A percentile compares a stretch with the other conserved stretches of the same genome.
Evolutionary conservation across 306 rosid genomes (phyloP).

Genomic region (Trichosanthes truncata): DNA sequence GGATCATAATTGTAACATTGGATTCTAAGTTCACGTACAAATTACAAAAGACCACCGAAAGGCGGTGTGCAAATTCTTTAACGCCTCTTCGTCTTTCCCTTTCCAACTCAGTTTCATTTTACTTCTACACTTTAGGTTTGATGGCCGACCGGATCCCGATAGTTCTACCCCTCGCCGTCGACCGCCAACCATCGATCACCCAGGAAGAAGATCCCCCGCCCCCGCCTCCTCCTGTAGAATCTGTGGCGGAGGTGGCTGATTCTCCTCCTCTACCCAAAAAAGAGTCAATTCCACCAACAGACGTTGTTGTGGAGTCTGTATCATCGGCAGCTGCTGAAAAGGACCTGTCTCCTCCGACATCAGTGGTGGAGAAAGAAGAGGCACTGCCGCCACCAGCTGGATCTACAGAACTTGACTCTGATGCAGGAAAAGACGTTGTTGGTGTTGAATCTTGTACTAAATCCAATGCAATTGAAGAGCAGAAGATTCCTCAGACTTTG

Average conservation of each 20-base stretch:
- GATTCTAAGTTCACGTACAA: background rate
- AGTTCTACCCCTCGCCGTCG: background rate
- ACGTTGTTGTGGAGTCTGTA: background rate
- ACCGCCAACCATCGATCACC: background rate
- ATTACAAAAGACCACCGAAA: background rate
- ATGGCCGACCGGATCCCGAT: conserved; percentile 5
- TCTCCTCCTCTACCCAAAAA: background rate
- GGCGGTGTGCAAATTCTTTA: background rate
- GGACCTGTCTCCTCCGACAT: background rate
- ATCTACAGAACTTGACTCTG: conserved; percentile 3
- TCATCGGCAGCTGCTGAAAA: background rate
- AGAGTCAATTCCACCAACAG: background rate
- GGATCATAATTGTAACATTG: too few relatives aligned
- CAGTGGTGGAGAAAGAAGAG: conserved; percentile 15
- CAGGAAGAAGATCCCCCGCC: background rate
- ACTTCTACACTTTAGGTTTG: background rate
- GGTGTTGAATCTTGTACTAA: conserved; percentile 15
- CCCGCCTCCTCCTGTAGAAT: background rate
- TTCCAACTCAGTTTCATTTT: background rate
- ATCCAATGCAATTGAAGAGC: conserved; percentile 8
- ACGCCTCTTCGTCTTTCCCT: background rate
- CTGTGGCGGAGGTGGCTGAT: background rate
- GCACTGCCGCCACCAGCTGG: background rate
- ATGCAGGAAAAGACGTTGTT: conserved; percentile 12
- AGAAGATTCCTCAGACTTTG: conserved; percentile 32